Percentiles rank a stretch among this genome's conserved stretches.
Evolutionary conservation across 2,329 filamentous ascomycete genomes (phyloP).

Genomic region (Rosellinia necatrix): DNA sequence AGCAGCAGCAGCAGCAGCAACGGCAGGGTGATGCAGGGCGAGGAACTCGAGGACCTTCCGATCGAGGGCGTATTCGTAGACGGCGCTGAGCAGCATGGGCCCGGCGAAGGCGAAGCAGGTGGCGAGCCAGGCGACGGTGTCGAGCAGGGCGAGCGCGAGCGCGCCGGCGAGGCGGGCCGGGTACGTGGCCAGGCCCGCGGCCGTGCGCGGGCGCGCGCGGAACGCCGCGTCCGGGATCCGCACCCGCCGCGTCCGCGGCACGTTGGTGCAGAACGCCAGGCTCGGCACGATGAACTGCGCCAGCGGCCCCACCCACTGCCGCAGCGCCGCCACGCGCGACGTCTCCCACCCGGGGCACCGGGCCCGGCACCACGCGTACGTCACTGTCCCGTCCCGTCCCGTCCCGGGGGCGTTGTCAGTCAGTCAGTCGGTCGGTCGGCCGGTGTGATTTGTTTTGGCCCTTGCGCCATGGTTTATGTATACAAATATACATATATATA

Average conservation of each 20-base stretch:
- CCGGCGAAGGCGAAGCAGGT: slow-evolving; percentile 40
- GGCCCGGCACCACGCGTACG: slow-evolving; percentile 39
- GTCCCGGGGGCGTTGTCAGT: too few relatives aligned
- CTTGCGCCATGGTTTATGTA: too few relatives aligned
- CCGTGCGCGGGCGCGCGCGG: slow-evolving; percentile 64
- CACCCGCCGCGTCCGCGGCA: slow-evolving; percentile 41
- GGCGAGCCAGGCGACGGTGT: slow-evolving; percentile 37
- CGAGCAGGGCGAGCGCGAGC: slow-evolving; percentile 31
- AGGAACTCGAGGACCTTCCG: slow-evolving; percentile 39
- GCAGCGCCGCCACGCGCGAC: slow-evolving; percentile 34
- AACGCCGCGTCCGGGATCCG: slow-evolving; percentile 50
- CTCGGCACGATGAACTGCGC: slow-evolving; percentile 44
- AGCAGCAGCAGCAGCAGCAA: too few relatives aligned
- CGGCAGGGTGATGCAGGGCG: too few relatives aligned
- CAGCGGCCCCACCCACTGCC: slow-evolving; percentile 42
- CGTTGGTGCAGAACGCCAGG: slow-evolving; percentile 43
- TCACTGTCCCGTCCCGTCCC: too few relatives aligned
- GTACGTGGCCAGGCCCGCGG: slow-evolving; percentile 38
- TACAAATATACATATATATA: too few relatives aligned
- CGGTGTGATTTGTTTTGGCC: too few relatives aligned
- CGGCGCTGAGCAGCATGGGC: slow-evolving; percentile 38
- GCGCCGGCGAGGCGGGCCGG: slow-evolving; percentile 36
- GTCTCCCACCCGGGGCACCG: slow-evolving; percentile 41
- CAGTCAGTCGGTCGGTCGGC: too few relatives aligned
- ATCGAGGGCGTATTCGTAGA: slow-evolving; percentile 41